A percentile compares a stretch with the other conserved stretches of the same genome.
Evolutionary conservation across 805 yeast genomes (phyloP).

Genomic region (Ogataea minuta): DNA sequence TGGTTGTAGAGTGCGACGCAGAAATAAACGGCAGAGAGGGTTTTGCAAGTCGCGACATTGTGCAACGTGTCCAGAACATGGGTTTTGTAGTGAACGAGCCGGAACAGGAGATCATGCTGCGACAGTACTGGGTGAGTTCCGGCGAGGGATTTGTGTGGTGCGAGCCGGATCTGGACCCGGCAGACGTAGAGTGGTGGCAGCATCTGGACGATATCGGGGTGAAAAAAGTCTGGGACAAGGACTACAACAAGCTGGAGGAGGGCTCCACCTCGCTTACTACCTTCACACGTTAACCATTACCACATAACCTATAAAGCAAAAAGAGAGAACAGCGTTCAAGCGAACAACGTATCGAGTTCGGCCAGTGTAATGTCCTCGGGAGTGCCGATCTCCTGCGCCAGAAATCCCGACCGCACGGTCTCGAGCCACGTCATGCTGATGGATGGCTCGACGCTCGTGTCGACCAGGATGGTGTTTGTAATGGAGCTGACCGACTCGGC

Average conservation of each 20-base stretch:
- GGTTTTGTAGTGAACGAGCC: constrained; percentile 46
- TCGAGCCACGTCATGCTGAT: constrained; percentile 65
- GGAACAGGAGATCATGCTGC: constrained; percentile 63
- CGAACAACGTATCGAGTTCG: constrained; percentile 56
- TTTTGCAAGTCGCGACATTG: constrained; percentile 35
- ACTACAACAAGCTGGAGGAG: constrained; percentile 22
- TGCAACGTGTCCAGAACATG: constrained; percentile 35
- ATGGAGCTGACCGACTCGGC: constrained; percentile 38
- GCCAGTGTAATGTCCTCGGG: constrained; percentile 78
- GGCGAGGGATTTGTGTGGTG: constrained; percentile 89
- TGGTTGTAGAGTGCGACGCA: constrained; percentile 65
- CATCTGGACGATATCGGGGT: constrained; percentile 32
- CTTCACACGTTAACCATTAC: constrained; percentile 14
- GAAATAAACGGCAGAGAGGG: constrained; percentile 45
- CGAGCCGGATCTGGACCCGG: constrained; percentile 90
- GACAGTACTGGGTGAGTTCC: constrained; percentile 84
- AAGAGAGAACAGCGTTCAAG: constrained; percentile 16
- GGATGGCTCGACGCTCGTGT: constrained; percentile 34
- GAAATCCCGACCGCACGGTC: constrained; percentile 72
- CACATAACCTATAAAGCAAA: constrained; percentile 13
- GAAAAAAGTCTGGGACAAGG: constrained; percentile 32
- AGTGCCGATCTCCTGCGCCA: constrained; percentile 71
- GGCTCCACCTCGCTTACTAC: constrained; percentile 9
- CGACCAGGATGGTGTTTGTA: constrained; percentile 34
- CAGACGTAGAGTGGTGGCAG: constrained; percentile 47